Evolutionary conservation across 2,329 filamentous ascomycete genomes (phyloP).

Genomic region (Apiospora sp.): DNA sequence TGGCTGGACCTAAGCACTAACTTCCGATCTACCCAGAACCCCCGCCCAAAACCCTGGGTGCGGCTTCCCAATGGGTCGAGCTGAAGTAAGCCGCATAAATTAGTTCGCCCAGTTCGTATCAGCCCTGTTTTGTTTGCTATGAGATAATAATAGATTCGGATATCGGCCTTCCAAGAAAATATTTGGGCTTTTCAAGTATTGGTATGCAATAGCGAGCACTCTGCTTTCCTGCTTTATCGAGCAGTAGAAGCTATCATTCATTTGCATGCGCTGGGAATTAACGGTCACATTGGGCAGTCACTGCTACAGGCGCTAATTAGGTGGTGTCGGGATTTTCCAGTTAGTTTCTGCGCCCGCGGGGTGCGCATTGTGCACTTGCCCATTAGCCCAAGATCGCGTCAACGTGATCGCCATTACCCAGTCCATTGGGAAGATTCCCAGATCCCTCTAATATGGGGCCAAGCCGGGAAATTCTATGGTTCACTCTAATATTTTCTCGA

Average conservation of each 20-base stretch:
- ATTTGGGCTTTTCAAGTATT: not conserved
- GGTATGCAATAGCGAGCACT: not conserved
- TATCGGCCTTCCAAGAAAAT: too few species aligned
- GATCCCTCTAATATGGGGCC: too few species aligned
- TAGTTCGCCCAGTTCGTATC: not conserved
- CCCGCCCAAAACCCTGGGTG: constrained; percentile 1
- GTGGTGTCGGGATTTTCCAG: not conserved
- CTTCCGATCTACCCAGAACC: constrained; percentile 12
- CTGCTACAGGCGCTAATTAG: not conserved
- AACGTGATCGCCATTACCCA: not conserved
- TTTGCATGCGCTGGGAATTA: not conserved
- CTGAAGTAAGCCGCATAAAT: not conserved
- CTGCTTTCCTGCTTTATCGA: not conserved
- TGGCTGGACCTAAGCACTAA: constrained; percentile 6
- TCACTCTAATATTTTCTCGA: not conserved
- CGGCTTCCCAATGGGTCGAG: not conserved
- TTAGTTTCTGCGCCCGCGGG: not conserved
- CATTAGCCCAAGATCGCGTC: not conserved
- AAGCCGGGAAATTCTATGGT: too few species aligned
- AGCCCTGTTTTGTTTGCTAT: not conserved
- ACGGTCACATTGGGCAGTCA: not conserved
- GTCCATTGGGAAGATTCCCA: too few species aligned
- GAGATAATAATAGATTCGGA: not conserved
- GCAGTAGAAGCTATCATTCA: not conserved
- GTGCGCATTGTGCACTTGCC: not conserved